phyloP scores from a whole-genome alignment of 164 flowering plant species.

The Tetrastigma voinierianum region DNA sequence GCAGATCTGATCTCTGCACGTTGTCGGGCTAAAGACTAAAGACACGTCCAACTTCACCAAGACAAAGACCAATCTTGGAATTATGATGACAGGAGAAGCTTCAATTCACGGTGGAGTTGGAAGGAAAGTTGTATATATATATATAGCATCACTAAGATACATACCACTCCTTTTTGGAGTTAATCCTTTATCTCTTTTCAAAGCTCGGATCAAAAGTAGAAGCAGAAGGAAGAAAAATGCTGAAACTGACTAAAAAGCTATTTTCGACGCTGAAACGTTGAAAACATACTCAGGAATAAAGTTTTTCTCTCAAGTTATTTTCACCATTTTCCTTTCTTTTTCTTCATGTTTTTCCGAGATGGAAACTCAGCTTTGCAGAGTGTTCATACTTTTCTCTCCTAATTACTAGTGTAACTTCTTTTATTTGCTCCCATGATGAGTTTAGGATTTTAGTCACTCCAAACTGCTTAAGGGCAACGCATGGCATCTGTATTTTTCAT shows the following conservation, averaged over 20 bases:
- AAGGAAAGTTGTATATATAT: not conserved
- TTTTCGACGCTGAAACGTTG: too few species aligned
- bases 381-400: constrained; percentile 8
- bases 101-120: constrained; percentile 3
- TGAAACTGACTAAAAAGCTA: too few species aligned
- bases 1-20: constrained; percentile 51
- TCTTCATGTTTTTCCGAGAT: too few species aligned
- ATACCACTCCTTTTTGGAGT: constrained; percentile 13
- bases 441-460: constrained; percentile 22
- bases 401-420: not conserved
- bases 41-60: constrained; percentile 31
- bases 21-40: constrained; percentile 44
- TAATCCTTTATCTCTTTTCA: not conserved
- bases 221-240: too few species aligned
- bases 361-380: constrained; percentile 18
- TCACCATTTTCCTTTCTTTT: not conserved
- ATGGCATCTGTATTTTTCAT: constrained; percentile 36
- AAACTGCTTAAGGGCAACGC: constrained; percentile 46
- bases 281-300: too few species aligned
- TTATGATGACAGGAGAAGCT: constrained; percentile 17
- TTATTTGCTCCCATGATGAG: constrained; percentile 22
- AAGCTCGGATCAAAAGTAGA: too few species aligned
- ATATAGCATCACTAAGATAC: not conserved
- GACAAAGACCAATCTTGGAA: constrained; percentile 28
- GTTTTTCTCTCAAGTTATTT: too few species aligned